Conservation (phyloP, 176 grass and related monocot species). For the Zoysia pacifica region DNA sequence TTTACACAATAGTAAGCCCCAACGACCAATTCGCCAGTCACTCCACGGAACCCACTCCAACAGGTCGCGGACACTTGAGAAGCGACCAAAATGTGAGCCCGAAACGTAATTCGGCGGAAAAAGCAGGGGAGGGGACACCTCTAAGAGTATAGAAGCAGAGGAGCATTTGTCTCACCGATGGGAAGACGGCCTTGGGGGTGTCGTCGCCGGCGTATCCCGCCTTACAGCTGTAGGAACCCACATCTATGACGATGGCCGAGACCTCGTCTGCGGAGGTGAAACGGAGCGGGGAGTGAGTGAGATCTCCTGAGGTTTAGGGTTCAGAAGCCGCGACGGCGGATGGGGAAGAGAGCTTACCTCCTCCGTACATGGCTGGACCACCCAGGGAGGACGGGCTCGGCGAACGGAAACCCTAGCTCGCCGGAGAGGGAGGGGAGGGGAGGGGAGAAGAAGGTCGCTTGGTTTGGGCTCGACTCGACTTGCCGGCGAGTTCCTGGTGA, state of each 20-base stretch:
- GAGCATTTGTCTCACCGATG: conserved; percentile 63
- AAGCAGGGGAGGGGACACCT: neutral
- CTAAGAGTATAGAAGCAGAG: neutral
- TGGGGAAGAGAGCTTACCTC: conserved; percentile 62
- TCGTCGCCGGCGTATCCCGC: conserved; percentile 96
- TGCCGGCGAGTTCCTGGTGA: too few relatives aligned
- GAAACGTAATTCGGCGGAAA: neutral
- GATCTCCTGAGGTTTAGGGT: conserved; percentile 51
- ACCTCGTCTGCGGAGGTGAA: conserved; percentile 72
- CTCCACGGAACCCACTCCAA: neutral
- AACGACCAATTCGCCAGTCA: neutral
- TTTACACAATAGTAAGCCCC: neutral
- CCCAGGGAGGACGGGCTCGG: neutral
- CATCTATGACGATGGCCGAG: conserved; percentile 93
- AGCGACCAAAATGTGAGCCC: neutral
- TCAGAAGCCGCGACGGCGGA: neutral
- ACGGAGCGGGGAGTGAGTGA: neutral
- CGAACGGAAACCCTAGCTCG: conserved; percentile 54
- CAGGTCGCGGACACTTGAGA: neutral
- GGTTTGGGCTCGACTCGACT: neutral
- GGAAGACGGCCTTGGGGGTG: conserved; percentile 93
- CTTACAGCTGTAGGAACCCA: conserved; percentile 98
- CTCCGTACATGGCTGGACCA: conserved; percentile 81
- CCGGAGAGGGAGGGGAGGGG: conserved; percentile 17
- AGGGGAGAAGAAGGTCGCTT: neutral